A percentile compares a stretch with the other conserved stretches of the same genome.
Conservation (phyloP, 2,329 filamentous ascomycete genomes). For the Calonectria hawksworthii region DNA sequence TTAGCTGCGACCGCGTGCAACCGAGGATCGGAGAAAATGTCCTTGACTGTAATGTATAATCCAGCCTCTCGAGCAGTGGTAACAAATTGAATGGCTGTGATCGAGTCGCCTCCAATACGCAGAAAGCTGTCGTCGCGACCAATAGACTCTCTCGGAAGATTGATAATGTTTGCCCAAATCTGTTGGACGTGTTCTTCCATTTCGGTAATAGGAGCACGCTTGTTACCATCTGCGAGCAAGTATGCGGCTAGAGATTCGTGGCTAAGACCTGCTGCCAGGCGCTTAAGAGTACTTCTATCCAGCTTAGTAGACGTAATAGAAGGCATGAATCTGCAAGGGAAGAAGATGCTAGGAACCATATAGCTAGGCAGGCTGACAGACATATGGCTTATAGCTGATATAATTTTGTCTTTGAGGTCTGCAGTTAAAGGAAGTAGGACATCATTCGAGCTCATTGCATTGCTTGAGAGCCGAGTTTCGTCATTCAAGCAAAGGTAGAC, state of each 20-base stretch:
- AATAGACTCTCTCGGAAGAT: constrained; percentile 49
- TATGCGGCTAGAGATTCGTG: background rate
- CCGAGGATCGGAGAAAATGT: constrained; percentile 53
- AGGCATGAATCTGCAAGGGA: constrained; percentile 29
- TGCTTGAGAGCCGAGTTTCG: background rate
- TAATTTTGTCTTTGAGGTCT: background rate
- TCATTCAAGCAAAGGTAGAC: constrained; percentile 15
- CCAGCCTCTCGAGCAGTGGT: constrained; percentile 56
- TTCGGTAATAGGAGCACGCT: background rate
- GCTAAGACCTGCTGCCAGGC: background rate
- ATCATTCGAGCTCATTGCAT: background rate
- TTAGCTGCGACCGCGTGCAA: constrained; percentile 17
- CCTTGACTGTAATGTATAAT: constrained; percentile 57
- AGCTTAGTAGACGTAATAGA: constrained; percentile 33
- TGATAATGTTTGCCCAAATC: constrained; percentile 56
- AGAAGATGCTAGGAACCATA: constrained; percentile 38
- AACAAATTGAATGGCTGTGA: constrained; percentile 64
- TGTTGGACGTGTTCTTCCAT: constrained; percentile 43
- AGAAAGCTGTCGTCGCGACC: constrained; percentile 59
- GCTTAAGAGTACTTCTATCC: constrained; percentile 19
- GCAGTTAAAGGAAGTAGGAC: background rate
- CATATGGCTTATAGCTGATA: background rate
- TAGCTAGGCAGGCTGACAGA: constrained; percentile 28
- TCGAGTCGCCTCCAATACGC: constrained; percentile 52
- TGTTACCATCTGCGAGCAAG: background rate